Evolutionary conservation across 1,139 yeast genomes (phyloP).

Genomic region (Keqinozyma sinolaborantium): DNA sequence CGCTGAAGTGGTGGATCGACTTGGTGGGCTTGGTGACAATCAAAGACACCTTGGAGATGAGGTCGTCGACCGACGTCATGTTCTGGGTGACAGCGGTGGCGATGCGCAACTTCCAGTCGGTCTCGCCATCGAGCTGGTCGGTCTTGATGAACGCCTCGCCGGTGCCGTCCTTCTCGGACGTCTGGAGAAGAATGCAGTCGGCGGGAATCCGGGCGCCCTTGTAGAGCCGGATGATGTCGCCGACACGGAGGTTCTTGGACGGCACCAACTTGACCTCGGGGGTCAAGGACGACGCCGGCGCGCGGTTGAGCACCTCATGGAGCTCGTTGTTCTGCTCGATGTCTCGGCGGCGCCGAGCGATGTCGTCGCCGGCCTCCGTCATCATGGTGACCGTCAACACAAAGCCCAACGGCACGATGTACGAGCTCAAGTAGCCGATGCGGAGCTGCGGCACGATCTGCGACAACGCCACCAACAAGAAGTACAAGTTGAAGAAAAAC

Average conservation of each 20-base stretch:
- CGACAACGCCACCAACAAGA: conserved; percentile 87
- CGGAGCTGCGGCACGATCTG: conserved; percentile 89
- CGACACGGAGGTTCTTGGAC: conserved; percentile 73
- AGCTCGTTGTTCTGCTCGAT: conserved; percentile 81
- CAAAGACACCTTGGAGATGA: conserved; percentile 44
- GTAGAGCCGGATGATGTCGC: conserved; percentile 77
- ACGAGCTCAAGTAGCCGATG: conserved; percentile 90
- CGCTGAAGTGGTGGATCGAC: conserved; percentile 76
- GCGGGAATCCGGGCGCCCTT: conserved; percentile 92
- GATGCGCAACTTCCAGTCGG: conserved; percentile 93
- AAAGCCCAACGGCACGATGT: conserved; percentile 90
- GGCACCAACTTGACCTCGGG: conserved; percentile 40
- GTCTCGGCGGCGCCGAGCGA: conserved; percentile 86
- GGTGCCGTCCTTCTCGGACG: conserved; percentile 60
- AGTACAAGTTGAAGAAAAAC: conserved; percentile 91
- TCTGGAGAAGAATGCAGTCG: conserved; percentile 79
- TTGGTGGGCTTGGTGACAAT: conserved; percentile 78
- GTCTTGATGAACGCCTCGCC: conserved; percentile 96
- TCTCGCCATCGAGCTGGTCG: conserved; percentile 97
- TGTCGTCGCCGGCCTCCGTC: conserved; percentile 94
- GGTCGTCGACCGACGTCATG: conserved; percentile 33
- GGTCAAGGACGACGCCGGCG: conserved; percentile 15
- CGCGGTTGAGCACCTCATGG: conserved; percentile 63
- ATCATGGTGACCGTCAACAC: conserved; percentile 90
- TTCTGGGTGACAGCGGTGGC: conserved; percentile 74